phyloP scores from a whole-genome alignment of 495 filamentous ascomycete genomes.

The Terfezia boudieri region DNA sequence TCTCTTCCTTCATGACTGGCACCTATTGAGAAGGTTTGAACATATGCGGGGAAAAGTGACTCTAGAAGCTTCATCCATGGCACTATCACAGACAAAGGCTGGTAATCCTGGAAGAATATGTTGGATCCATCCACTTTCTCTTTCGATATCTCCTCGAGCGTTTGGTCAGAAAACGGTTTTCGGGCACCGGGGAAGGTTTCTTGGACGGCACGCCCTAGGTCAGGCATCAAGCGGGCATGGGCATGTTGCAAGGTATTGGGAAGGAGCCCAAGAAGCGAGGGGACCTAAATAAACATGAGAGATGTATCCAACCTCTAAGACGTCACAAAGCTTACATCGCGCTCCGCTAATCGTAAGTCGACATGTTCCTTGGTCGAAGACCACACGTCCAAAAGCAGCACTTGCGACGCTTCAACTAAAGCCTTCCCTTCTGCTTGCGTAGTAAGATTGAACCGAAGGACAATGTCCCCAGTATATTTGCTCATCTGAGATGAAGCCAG shows the following conservation, averaged over 20 bases:
- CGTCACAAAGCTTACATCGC: constrained; percentile 31
- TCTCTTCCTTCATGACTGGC: constrained; percentile 66
- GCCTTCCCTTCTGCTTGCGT: constrained; percentile 45
- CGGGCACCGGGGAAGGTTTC: constrained; percentile 40
- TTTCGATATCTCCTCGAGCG: constrained; percentile 17
- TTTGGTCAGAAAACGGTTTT: constrained; percentile 10
- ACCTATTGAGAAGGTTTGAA: constrained; percentile 51
- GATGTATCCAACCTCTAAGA: constrained; percentile 4
- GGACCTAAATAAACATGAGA: constrained; percentile 27
- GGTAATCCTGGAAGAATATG: constrained; percentile 75
- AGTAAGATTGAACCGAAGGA: constrained; percentile 67
- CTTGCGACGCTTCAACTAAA: constrained; percentile 47
- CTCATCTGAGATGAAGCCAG: constrained; percentile 31
- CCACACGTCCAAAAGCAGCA: constrained; percentile 78
- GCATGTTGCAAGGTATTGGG: constrained; percentile 51
- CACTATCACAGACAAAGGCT: constrained; percentile 50
- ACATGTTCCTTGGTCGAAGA: constrained; percentile 59
- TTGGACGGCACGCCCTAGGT: constrained; percentile 54
- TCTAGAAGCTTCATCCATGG: constrained; percentile 80
- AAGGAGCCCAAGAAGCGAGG: constrained; percentile 60
- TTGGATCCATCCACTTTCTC: constrained; percentile 27
- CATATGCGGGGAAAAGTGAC: constrained; percentile 67
- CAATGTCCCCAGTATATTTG: constrained; percentile 59
- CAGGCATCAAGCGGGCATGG: constrained; percentile 54
- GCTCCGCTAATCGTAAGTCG: constrained; percentile 63